Evolutionary conservation across 1,284 basidiomycete genomes (phyloP), one percentile per base, ranked within the genome.

Genomic region (Tilletia caries): DNA sequence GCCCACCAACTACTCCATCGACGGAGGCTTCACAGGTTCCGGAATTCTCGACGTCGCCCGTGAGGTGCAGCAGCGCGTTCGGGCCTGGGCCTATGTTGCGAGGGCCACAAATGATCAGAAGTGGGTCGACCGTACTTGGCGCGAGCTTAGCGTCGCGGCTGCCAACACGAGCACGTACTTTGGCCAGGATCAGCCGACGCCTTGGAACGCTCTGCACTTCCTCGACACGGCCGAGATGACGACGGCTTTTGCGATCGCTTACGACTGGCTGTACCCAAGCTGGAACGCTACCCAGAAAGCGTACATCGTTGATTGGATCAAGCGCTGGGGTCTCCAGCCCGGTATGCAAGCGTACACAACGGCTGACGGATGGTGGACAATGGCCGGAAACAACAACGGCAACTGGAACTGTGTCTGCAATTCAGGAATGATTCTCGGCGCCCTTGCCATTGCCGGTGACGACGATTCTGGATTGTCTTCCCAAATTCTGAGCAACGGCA

Each of bases 331-430:
- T 76, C 76, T 83, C 27, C 41, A 67, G 15, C 79, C 76, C 15
- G 85, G 85, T 41, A 88, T 97, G 25, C 83, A 84, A 76, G 86
- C 78, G 50, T 82, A 80, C 74, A 71, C 73, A 37, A 73, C 69
- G 10, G 60, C 60, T 18, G 83, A 83, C 75, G 82, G 82, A 64
- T 88, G 87, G 87, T 88, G 86, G 86, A 81, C 66, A 29, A 78
- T 68, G 48, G 73, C 76, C 43, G 65, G 71, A 18, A 76, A 79
- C 32, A 83, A 86, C 72, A 85, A 87, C 78, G 87, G 95, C 54
- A 98, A 98, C 86, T 98, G 95, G 95, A 98, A 98, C 85, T 98
- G 95, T 82, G 92, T 98, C 73, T 93, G 91, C 86, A 98, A 98
- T 84, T 89, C 89, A 69, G 95, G 95, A 72, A 86, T 98, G 75